Evolutionary conservation across 2,329 filamentous ascomycete species (phyloP), one percentile per base, ranked within the genome.

Genomic region (Phaeoacremonium minimum): DNA sequence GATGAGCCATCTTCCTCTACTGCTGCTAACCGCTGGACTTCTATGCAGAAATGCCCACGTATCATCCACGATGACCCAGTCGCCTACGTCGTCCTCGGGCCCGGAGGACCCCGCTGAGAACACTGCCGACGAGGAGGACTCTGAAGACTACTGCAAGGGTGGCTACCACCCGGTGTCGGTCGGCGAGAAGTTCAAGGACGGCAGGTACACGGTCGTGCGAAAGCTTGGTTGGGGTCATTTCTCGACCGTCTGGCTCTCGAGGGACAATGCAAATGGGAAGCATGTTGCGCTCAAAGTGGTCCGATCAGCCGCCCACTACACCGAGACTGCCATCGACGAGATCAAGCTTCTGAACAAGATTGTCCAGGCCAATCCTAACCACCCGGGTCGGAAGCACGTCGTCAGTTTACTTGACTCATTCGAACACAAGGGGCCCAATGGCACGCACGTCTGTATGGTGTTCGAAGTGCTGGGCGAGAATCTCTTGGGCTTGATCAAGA

Each of bases 141-240:
- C 88, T 32, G 91, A 97, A 66, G 93, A 98, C 64, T 98, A 98
- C 71, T 96, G 91, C 77, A 97, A 97, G 67, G 93, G 93, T 55
- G 93, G 93, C 43, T 98, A 97, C 64, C 93, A 98, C 58, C 93
- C 93, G 4, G 93, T 98, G 33, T 77, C 81, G 52, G 85, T 97
- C 42, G 93, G 93, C 52, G 93, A 98, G 67, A 85, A 89, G 56
- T 97, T 96, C 77, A 97, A 97, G 62, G 88, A 97, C 60, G 90
- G 88, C 50, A 91, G 87, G 67, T 98, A 98, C 67, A 93, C 90
- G 13, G 83, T 97, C 40, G 86, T 97, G 61, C 85, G 90, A 66
- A 97, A 97, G 71, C 75, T 97, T 36, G 91, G 91, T 50, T 97
- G 91, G 91, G 93, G 93, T 45, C 91, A 97, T 58, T 98, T 97